These are phyloP conservation scores for Monoraphidium neglectum DNA, from an alignment of 139 green algal species.

Conservation along the genomic window DNA sequence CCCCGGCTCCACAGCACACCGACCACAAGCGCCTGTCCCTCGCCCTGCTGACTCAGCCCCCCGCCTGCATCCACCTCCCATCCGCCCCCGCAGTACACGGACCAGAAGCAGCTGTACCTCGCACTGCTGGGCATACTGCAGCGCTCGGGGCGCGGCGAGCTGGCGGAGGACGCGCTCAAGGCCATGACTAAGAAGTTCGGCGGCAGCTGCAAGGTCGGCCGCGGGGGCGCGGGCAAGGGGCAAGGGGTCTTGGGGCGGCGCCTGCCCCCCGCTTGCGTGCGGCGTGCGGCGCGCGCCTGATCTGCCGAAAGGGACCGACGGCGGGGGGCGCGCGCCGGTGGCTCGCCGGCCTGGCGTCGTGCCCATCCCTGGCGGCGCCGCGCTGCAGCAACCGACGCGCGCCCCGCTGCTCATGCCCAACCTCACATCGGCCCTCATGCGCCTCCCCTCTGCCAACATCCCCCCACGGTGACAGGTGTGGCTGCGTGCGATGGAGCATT, in stretches of 20 bases:
- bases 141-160: constrained; percentile 41
- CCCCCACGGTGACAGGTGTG: constrained; percentile 82
- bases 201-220: constrained; percentile 74
- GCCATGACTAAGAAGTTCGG: constrained; percentile 85
- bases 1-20: background rate
- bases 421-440: background rate
- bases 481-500: constrained; percentile 63
- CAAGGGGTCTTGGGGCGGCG: too few species aligned
- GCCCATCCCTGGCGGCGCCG: too few species aligned
- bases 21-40: too few species aligned
- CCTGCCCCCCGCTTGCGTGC: too few species aligned
- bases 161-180: constrained; percentile 65
- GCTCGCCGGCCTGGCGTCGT: too few species aligned
- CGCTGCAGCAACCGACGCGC: too few species aligned
- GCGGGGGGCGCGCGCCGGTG: too few species aligned
- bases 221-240: background rate
- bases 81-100: constrained; percentile 64
- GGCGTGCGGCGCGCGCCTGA: too few species aligned
- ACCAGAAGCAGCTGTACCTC: constrained; percentile 88
- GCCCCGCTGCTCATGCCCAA: background rate
- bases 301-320: too few species aligned
- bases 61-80: background rate
- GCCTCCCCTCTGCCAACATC: too few species aligned
- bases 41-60: too few species aligned
- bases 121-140: constrained; percentile 66